Conservation (phyloP, 495 filamentous ascomycete species). For the Letharia columbiana region DNA sequence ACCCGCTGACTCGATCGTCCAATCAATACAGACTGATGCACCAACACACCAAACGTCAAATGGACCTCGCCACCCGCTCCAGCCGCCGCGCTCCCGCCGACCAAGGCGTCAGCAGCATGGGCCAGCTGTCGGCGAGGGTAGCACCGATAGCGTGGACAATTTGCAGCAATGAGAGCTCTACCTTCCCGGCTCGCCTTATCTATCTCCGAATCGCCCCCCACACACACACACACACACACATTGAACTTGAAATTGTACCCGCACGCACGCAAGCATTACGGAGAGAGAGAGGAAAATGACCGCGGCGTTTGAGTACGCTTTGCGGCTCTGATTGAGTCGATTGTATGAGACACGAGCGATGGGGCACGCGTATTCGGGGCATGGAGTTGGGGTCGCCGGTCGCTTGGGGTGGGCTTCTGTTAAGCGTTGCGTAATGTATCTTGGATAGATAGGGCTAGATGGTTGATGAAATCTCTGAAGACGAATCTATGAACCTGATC, state of each 20-base stretch:
- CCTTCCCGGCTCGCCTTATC: background rate
- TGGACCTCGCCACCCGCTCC: constrained; percentile 21
- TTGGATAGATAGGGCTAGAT: too few species aligned
- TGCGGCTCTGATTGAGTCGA: background rate
- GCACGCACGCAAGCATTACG: too few species aligned
- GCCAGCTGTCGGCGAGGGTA: background rate
- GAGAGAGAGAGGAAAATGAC: too few species aligned
- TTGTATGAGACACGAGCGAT: too few species aligned
- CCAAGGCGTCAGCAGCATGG: background rate
- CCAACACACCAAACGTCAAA: constrained; percentile 25
- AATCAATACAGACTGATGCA: constrained; percentile 16
- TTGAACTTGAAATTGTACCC: too few species aligned
- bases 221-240: background rate
- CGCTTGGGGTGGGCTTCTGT: too few species aligned
- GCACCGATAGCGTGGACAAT: constrained; percentile 12
- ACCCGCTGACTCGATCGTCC: background rate
- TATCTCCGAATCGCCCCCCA: background rate
- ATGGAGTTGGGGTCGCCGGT: too few species aligned
- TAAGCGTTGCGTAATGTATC: too few species aligned
- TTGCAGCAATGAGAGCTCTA: background rate
- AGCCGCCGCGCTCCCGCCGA: constrained; percentile 8
- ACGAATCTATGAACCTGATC: too few species aligned
- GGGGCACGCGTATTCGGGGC: too few species aligned
- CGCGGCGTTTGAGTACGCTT: background rate
- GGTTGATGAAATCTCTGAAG: too few species aligned